These are phyloP conservation scores for Claviceps cyperi DNA, from an alignment of 2,329 filamentous ascomycete species.

Conservation along the genomic window DNA sequence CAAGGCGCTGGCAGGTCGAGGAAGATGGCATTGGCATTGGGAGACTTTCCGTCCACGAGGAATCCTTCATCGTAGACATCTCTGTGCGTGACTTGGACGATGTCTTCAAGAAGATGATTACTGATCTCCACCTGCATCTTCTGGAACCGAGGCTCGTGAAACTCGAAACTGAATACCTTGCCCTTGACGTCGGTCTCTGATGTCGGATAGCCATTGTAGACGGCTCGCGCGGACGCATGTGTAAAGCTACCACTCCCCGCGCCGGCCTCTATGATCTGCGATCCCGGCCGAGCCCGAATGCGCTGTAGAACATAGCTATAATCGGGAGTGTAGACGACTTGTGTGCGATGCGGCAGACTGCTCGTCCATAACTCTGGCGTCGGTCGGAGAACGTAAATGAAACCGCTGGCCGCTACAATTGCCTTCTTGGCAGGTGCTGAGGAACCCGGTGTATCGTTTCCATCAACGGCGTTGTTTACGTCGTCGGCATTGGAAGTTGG, in stretches of 20 bases:
- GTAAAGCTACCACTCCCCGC: conserved; percentile 75
- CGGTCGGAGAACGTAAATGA: conserved; percentile 64
- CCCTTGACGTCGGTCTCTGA: conserved; percentile 34
- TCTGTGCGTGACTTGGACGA: conserved; percentile 62
- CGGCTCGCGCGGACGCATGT: conserved; percentile 60
- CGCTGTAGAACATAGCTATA: conserved; percentile 74
- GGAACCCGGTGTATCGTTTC: conserved; percentile 15
- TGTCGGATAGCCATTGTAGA: conserved; percentile 56
- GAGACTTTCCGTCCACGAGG: conserved; percentile 42
- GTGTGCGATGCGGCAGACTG: conserved; percentile 66
- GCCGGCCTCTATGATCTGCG: conserved; percentile 64
- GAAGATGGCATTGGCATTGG: conserved; percentile 57
- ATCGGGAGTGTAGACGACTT: conserved; percentile 77
- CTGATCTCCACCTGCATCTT: conserved; percentile 55
- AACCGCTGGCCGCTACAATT: conserved; percentile 47
- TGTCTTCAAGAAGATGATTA: conserved; percentile 47
- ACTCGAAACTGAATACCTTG: conserved; percentile 72
- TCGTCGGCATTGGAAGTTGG: conserved; percentile 22
- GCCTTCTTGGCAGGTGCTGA: conserved; percentile 30
- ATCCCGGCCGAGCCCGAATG: conserved; percentile 58
- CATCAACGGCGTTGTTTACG: conserved; percentile 5
- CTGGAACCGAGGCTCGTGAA: conserved; percentile 56
- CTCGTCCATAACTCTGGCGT: conserved; percentile 74
- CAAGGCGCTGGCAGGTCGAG: conserved; percentile 71
- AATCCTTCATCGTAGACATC: conserved; percentile 71